Evolutionary conservation across 1,284 basidiomycete genomes (phyloP).

Genomic region (Pseudozyma pruni): DNA sequence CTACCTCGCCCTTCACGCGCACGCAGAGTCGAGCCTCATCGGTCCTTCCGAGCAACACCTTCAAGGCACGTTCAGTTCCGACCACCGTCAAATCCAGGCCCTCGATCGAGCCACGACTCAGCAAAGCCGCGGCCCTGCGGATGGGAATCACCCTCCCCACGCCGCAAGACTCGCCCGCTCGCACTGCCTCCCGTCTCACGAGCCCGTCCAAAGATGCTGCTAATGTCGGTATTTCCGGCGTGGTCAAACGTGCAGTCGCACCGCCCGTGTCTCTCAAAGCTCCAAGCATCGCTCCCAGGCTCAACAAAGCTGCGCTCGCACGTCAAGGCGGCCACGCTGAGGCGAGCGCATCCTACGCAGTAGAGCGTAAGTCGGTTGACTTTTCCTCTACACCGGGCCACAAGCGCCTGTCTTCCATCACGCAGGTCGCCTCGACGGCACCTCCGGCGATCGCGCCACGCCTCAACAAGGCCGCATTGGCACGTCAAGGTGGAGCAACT

Average conservation of each 20-base stretch:
- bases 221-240: constrained; percentile 17
- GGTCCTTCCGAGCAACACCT: background rate
- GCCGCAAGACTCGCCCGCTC: background rate
- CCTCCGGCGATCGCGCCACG: too few relatives aligned
- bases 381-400: too few relatives aligned
- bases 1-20: background rate
- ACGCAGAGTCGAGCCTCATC: constrained; percentile 11
- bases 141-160: constrained; percentile 14
- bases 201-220: constrained; percentile 6
- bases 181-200: constrained; percentile 4
- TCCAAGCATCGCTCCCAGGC: constrained; percentile 44
- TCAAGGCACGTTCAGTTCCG: constrained; percentile 17
- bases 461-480: too few relatives aligned
- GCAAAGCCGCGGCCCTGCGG: constrained; percentile 75
- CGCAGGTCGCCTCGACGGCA: too few relatives aligned
- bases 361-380: too few relatives aligned
- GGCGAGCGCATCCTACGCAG: background rate
- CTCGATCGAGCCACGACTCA: constrained; percentile 79
- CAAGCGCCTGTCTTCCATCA: too few relatives aligned
- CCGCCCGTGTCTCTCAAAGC: constrained; percentile 35
- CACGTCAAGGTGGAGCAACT: too few relatives aligned
- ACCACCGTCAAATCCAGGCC: constrained; percentile 70
- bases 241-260: constrained; percentile 24
- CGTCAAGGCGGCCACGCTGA: constrained; percentile 21
- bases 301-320: constrained; percentile 50